phyloP scores from a whole-genome alignment of 1,284 basidiomycete genomes.

The Athelia sp. region DNA sequence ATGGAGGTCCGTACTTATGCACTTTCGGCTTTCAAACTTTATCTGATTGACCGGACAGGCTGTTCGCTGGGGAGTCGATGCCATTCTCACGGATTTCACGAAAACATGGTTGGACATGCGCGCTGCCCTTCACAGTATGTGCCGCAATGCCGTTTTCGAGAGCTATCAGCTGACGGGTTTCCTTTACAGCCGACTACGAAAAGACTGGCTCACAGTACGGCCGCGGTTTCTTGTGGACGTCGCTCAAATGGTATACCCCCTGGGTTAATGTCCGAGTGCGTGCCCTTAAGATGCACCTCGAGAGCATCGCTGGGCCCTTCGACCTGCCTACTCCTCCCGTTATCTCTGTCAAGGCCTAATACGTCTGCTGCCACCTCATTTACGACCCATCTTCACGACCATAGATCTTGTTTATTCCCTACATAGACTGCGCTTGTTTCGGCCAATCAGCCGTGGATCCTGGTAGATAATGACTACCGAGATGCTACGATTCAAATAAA shows the following conservation, averaged over 20 bases:
- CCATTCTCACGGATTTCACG: slow-evolving; percentile 87
- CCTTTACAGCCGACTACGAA: slow-evolving; percentile 57
- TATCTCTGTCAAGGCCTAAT: background rate
- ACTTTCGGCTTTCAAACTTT: slow-evolving; percentile 5
- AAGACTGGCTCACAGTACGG: slow-evolving; percentile 54
- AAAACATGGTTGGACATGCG: slow-evolving; percentile 75
- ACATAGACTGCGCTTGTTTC: too few relatives aligned
- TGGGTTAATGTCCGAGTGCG: slow-evolving; percentile 27
- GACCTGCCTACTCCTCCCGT: slow-evolving; percentile 20
- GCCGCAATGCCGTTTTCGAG: slow-evolving; percentile 1
- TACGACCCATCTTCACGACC: too few relatives aligned
- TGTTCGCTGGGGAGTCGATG: slow-evolving; percentile 86
- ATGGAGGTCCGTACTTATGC: slow-evolving; percentile 62
- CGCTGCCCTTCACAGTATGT: slow-evolving; percentile 56
- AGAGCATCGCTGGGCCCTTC: slow-evolving; percentile 53
- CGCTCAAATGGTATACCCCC: slow-evolving; percentile 56
- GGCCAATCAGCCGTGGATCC: too few relatives aligned
- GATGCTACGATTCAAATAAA: too few relatives aligned
- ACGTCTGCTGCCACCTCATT: too few relatives aligned
- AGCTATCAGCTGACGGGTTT: slow-evolving; percentile 1
- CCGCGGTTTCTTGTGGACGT: slow-evolving; percentile 75
- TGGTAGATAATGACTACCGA: too few relatives aligned
- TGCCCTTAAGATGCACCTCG: slow-evolving; percentile 30
- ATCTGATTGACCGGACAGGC: slow-evolving; percentile 42
- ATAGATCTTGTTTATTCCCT: too few relatives aligned